Base-by-base conservation (phyloP, 1,139 yeast species). In the Petasospora fabianii region DNA sequence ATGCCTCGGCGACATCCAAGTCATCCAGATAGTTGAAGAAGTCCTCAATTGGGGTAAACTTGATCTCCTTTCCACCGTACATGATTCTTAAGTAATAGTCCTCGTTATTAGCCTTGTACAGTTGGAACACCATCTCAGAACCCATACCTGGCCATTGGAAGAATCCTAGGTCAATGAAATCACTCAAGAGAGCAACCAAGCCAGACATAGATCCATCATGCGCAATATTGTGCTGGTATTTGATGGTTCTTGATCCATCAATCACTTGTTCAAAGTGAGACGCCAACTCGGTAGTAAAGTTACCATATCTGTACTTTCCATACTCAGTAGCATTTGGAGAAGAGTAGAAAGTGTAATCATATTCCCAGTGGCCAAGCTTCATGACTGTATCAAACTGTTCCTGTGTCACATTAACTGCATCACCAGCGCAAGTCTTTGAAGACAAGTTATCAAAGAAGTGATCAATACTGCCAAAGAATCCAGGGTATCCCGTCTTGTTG, bases 81-180 rank as follows among this genome's bases (percentile, higher is more conserved):
- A 66, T 47, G 17, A 62, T 61, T 42, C 71, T 60, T 27, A 66
- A 43, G 41, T 49, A 56, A 43, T 54, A 43, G n/a, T 49, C 47
- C 17, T 37, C 34, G 13, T 48, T 49, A 15, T 39, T 38, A 12
- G 49, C 46, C 28, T 55, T 51, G 55, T 65, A 66, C 6, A 66
- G 40, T 47, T 66, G 70, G 40, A 66, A 59, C 1, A 60, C 59
- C 27, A 64, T 49, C 38, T 66, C 66, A 15, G 69, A 42, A n/a
- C 69, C 71, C 68, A 66, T 65, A 3, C 70, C 71, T 8, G 71
- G 71, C 71, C 71, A 66, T 44, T 66, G 54, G 42, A 66, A 55
- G 14, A 44, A 38, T n/a, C 49, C 47, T 15, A 63, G 50, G 11
- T 47, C 44, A 3, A 38, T 29, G 22, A 44, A 52, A 13, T 52